Base-by-base conservation (phyloP, 2,329 filamentous ascomycete genomes). In the Exophiala oligosperma region DNA sequence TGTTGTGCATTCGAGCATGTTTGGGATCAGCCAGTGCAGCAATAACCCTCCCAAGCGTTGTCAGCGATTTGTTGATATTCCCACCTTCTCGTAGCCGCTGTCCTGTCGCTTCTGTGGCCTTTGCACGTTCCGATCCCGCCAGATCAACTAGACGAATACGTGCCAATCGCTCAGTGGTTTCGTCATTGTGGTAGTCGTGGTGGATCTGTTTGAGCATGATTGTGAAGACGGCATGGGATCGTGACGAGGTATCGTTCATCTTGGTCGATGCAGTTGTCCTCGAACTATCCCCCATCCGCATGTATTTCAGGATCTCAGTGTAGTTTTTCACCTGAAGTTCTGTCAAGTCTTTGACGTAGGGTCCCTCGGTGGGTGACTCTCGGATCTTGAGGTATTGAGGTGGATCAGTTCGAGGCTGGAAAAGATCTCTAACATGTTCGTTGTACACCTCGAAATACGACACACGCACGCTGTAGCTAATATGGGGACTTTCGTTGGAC, bases 381-480 rank as follows among this genome's bases (percentile, higher is more conserved):
- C 94, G 88, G 70, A 99, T 96, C 76, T 97, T 97, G 68, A 99
- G 88, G 73, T 97, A 97, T 71, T 95, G 88, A 1, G 92, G 90
- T 4, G 90, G 81, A 62, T 90, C 89, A 56, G 86, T 89, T 28
- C 89, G 83, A 9, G 92, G 90, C 0, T 92, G 89, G 47, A 99
- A 84, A 37, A 99, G 79, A 71, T 99, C 94, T 58, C 94, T 90
- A 50, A 99, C 94, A 74, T 97, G 94, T 77, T 99, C 94, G 75
- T 99, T 99, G 83, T 99, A 99, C 61, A 99, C 94, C 73, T 99
- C 94, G 70, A 99, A 97, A 77, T 99, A 99, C 2, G 92, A 97
- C 28, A 97, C 94, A 63, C 94, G 89, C 64, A 99, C 94, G 68
- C 93, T 94, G 81, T 97, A 99, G 66, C 91, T 96, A 72, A 96